These are phyloP conservation scores for Thielaviopsis punctulata DNA, from an alignment of 2,329 filamentous ascomycete genomes.

Conservation along the genomic window DNA sequence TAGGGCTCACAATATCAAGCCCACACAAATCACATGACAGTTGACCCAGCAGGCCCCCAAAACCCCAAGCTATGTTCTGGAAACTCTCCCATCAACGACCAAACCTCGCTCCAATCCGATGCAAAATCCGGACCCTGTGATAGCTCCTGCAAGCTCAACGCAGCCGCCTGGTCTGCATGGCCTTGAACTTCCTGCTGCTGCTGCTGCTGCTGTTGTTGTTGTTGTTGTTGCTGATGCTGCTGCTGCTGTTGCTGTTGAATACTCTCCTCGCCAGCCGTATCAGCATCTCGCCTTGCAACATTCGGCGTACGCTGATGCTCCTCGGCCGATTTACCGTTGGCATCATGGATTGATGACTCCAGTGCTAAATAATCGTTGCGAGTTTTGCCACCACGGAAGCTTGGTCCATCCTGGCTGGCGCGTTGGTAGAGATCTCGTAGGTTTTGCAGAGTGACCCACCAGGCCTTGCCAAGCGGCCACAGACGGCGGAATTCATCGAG, in stretches of 20 bases:
- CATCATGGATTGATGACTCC: constrained; percentile 11
- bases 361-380: constrained; percentile 7
- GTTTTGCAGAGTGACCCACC: constrained; percentile 1
- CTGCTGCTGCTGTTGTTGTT: background rate
- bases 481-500: background rate
- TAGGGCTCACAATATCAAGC: background rate
- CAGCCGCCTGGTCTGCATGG: background rate
- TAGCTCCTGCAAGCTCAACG: background rate
- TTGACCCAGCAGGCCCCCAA: background rate
- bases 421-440: constrained; percentile 4
- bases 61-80: background rate
- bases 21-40: background rate
- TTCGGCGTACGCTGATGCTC: background rate
- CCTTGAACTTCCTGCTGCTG: background rate
- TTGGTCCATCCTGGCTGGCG: constrained; percentile 2
- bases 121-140: constrained; percentile 2
- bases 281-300: constrained; percentile 2
- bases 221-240: too few relatives aligned
- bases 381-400: constrained; percentile 2
- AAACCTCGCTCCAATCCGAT: constrained; percentile 6
- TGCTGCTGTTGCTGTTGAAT: background rate
- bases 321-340: constrained; percentile 1
- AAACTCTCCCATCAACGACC: constrained; percentile 9
- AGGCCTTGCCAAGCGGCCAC: constrained; percentile 5
- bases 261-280: background rate